Evolutionary conservation across 768 basidiomycete genomes (phyloP).

Genomic region (Phanerodontia chrysosporium): DNA sequence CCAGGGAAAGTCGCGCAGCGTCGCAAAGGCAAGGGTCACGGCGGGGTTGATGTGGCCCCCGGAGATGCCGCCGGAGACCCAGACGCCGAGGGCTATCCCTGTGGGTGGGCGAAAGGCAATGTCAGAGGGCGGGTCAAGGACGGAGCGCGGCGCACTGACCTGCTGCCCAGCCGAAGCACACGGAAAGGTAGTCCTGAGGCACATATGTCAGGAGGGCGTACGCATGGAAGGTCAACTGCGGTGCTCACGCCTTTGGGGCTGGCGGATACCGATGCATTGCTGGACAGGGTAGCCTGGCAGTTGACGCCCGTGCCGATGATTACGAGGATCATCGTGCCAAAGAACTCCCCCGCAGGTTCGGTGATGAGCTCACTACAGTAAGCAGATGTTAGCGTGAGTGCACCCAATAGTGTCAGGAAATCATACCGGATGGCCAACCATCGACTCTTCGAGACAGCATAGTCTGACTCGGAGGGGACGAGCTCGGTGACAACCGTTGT

Average conservation of each 20-base stretch:
- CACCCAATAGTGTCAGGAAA: neutral
- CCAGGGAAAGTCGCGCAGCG: constrained; percentile 74
- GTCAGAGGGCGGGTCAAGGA: neutral
- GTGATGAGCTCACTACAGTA: constrained; percentile 37
- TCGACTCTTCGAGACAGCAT: neutral
- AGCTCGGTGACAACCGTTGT: neutral
- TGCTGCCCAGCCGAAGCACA: constrained; percentile 53
- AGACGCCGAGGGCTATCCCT: constrained; percentile 63
- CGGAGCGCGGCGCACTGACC: constrained; percentile 24
- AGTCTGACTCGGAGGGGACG: neutral
- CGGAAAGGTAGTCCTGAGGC: constrained; percentile 44
- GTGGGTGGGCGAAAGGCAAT: constrained; percentile 17
- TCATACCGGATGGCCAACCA: neutral
- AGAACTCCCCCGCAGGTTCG: constrained; percentile 47
- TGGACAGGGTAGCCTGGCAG: constrained; percentile 6
- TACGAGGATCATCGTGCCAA: constrained; percentile 14
- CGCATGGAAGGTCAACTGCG: neutral
- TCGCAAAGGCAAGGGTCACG: constrained; percentile 64
- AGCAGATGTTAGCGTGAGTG: neutral
- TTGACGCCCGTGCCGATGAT: constrained; percentile 13
- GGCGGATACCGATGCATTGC: constrained; percentile 1
- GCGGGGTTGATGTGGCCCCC: constrained; percentile 58
- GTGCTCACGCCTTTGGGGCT: constrained; percentile 44
- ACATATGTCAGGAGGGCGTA: neutral
- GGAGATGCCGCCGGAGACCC: constrained; percentile 62